Conservation (phyloP, 257 asterid species). For the Solanum pennellii region DNA sequence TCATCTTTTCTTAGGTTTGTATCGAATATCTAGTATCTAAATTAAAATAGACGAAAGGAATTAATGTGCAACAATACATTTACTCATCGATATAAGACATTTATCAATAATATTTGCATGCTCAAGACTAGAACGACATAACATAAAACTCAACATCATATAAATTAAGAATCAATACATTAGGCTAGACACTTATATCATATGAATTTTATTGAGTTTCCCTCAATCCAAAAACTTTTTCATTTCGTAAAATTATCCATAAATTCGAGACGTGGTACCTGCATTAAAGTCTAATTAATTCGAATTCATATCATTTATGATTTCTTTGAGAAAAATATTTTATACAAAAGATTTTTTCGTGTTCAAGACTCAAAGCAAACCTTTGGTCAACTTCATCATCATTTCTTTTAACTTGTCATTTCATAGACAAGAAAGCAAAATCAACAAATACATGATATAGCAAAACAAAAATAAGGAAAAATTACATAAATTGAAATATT, state of each 20-base stretch:
- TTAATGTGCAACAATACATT: neutral
- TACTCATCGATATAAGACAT: neutral
- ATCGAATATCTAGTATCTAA: neutral
- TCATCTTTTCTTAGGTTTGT: neutral
- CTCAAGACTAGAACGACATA: neutral
- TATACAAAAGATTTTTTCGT: too few relatives aligned
- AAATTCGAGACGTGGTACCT: neutral
- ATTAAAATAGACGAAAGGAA: neutral
- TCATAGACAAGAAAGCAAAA: neutral
- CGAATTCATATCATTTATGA: fast-evolving
- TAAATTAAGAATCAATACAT: neutral
- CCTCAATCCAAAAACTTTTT: neutral
- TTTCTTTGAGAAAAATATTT: neutral
- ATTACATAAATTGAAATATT: too few relatives aligned
- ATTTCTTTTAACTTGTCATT: neutral
- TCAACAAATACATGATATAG: neutral
- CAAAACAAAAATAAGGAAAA: too few relatives aligned
- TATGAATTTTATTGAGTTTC: too few relatives aligned
- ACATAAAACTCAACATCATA: too few relatives aligned
- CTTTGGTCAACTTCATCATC: neutral
- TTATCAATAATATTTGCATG: too few relatives aligned
- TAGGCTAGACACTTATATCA: neutral
- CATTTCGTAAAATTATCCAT: neutral
- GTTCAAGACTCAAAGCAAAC: too few relatives aligned
- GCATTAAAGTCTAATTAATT: too few relatives aligned